Base-by-base conservation (phyloP, 2,329 filamentous ascomycete genomes). In the Tetracladium maxilliforme region DNA sequence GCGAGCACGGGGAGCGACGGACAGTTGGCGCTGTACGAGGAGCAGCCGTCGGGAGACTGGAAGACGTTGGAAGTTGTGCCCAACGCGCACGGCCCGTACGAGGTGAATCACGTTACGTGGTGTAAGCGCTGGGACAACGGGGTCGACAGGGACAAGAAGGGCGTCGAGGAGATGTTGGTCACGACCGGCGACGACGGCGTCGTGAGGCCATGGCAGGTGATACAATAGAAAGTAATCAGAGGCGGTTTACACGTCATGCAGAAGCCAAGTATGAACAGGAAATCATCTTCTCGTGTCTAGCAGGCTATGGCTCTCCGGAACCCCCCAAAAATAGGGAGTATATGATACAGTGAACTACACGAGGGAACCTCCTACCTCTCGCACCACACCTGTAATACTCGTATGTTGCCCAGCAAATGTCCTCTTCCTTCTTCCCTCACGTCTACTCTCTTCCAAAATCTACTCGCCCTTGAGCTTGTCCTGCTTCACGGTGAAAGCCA, bases 61-160 rank as follows among this genome's bases (percentile, higher is more conserved):
- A n/a, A n/a, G n/a, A n/a, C n/a, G n/a, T n/a, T n/a, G n/a, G n/a
- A n/a, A n/a, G 54, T 32, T 37, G 34, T 23, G 40, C 8, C 19
- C 20, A 6, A 24, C 25, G 21, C 37, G 38, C 90, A 98, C 47
- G 86, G 83, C 1, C 81, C 92, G 3, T 94, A 87, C 43, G 90
- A 98, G 52, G 65, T 95, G 34, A 98, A 98, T 42, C 84, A 94
- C 49, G 66, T 90, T 24, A 72, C 70, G 3, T 98, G 90, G 90
- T 84, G 83, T 36, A 69, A 64, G 38, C 64, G 86, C 29, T 78
- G 70, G 29, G 84, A 93, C 45, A 60, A 61, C 24, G 74, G 56
- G 2, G n/a, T n/a, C n/a, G n/a, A n/a, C n/a, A n/a, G n/a, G n/a
- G 62, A 62, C 43, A 59, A 52, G 33, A 61, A 49, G 27, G 59